Base-by-base conservation (phyloP, 208 protist species). In the Leishmania tropica region DNA sequence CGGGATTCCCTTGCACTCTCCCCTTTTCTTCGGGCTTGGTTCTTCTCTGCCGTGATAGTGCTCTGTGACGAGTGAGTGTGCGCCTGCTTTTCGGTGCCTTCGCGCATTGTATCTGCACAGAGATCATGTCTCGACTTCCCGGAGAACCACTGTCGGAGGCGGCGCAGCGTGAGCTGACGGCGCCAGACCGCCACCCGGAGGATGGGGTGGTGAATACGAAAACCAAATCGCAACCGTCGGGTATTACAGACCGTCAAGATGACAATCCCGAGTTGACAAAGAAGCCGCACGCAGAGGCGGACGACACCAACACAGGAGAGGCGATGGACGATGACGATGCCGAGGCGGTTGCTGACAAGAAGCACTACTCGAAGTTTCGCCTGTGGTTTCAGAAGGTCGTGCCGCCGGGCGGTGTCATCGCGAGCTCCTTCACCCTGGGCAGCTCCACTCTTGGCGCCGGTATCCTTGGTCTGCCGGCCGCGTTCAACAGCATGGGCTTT, bases 391-490 rank as follows among this genome's bases (percentile, higher is more conserved):
- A 84, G 75, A 79, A 85, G 78, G 76, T 92, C 42, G 80, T 94
- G 35, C 92, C 92, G 0, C 85, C 83, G 1, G 92, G 93, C 31
- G 90, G 91, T 37, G 31, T 95, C 53, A 35, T 91, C 2, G 82
- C 90, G 21, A 89, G 84, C 78, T 87, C 85, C 71, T 92, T 95
- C 80, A 96, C 88, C 31, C 81, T 95, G 31, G 82, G 81, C 35
- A 90, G 85, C 64, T 84, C 86, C 21, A 93, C 88, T 3, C 81
- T 97, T 54, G 92, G 94, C 35, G 92, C 90, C 15, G 92, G 92
- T 51, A 94, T 95, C 56, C 73, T 96, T 8, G 85, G 87, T 17
- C 76, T 97, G 21, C 85, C 92, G 28, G 40, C 85, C 4, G 92
- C 91, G 35, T 93, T 95, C 82, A 85, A 91, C 60, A 92, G 83